Conservation (phyloP, 345 rosid genomes). For the Salix caprea region DNA sequence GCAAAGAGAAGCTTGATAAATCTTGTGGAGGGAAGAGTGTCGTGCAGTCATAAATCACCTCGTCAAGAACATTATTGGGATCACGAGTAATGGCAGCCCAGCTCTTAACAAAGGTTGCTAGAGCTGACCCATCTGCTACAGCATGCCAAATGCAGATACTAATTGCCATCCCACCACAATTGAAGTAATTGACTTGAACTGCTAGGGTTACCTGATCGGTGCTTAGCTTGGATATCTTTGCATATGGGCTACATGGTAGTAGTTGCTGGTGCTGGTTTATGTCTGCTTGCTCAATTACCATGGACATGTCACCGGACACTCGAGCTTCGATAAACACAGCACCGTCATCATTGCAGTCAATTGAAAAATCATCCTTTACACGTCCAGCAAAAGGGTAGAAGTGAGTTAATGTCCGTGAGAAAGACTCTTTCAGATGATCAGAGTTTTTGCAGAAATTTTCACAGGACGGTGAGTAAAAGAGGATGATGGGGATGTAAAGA, state of each 20-base stretch:
- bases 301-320: not conserved
- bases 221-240: not conserved
- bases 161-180: constrained; percentile 18
- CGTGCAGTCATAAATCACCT: constrained; percentile 17
- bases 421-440: constrained; percentile 2
- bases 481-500: not conserved
- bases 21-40: constrained; percentile 23
- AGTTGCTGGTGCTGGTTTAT: not conserved
- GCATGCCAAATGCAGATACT: constrained; percentile 15
- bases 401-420: not conserved
- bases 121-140: constrained; percentile 11
- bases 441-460: not conserved
- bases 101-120: not conserved
- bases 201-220: not conserved
- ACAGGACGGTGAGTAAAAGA: not conserved
- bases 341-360: constrained; percentile 15
- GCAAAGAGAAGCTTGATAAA: not conserved
- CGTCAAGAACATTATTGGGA: not conserved
- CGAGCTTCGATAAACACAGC: not conserved
- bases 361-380: not conserved
- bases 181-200: constrained; percentile 15
- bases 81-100: constrained; percentile 9
- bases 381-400: constrained; percentile 11
- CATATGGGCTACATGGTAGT: not conserved
- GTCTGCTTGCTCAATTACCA: not conserved